Evolutionary conservation across 768 basidiomycete genomes (phyloP).

Genomic region (Pleurotus cornucopiae): DNA sequence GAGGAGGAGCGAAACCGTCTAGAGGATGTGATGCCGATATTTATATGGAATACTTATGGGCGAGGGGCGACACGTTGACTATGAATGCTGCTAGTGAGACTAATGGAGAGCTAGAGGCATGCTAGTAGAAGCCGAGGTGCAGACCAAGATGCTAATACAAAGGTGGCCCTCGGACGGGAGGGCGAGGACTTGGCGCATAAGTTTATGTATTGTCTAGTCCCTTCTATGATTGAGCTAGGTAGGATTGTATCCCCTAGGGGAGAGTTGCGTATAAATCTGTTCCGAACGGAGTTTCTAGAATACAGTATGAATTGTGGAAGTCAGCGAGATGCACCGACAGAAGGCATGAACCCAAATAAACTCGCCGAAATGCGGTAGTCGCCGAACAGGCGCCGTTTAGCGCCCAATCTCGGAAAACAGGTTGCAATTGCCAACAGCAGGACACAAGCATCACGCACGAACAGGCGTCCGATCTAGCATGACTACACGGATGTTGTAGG

Average conservation of each 20-base stretch:
- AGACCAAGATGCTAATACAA: background rate
- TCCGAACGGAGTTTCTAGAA: background rate
- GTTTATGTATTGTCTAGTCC: background rate
- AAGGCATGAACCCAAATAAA: no score
- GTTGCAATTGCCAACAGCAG: background rate
- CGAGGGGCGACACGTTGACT: conserved; percentile 1
- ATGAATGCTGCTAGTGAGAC: background rate
- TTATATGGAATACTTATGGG: background rate
- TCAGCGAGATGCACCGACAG: background rate
- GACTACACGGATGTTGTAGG: background rate
- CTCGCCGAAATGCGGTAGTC: background rate
- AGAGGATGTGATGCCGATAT: background rate
- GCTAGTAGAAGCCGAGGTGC: conserved; percentile 4
- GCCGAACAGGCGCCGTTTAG: background rate
- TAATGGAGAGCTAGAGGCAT: conserved; percentile 6
- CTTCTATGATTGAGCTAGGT: background rate
- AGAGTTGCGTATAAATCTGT: background rate
- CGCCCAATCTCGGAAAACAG: background rate
- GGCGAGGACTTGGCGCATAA: background rate
- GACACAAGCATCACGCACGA: background rate
- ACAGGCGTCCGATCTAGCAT: background rate
- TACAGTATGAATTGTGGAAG: conserved; percentile 2
- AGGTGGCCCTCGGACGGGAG: conserved; percentile 1
- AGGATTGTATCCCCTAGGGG: background rate
- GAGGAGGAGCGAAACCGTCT: background rate